Evolutionary conservation across 805 yeast species (phyloP), one percentile per base, ranked within the genome.

Genomic region (Pichia eremophila): DNA sequence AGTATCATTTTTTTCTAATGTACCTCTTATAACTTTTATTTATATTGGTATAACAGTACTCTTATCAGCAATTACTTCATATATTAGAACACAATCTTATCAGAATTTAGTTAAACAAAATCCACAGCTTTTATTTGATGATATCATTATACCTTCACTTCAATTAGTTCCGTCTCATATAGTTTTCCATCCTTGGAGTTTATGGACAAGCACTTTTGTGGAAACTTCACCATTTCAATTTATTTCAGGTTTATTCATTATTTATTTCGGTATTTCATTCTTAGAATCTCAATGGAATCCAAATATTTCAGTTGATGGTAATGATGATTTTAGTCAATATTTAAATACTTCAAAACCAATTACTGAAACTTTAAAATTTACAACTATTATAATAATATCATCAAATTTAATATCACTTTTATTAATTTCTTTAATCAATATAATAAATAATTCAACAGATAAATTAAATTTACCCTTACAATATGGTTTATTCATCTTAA

Each of bases 101-200:
- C 58, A 62, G 39, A 43, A 45, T 5, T 38, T 53, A 11, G 45
- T 60, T 14, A 44, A 54, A 11, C 43, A 51, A 15, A 46, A 56
- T 35, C 56, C 60, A 2, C 45, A 59, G 27, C 47, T 65, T 22
- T 50, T 56, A n/a, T 68, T 71, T 49, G 67, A 67, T 40, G 68
- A 69, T 31, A 66, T 81, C 32, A 60, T 69, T 18, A 73, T 79
- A 8, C 88, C 67, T 9, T 37, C 59, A 8, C 56, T 84, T 39
- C 88, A 85, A 63, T 67, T 84, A 62, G 75, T 84, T 7, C 90
- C 91, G 12, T 63, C 71, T 27, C 67, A 71, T 45, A 70, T 80
- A 0, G 54, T 81, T 4, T 67, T 64, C 46, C 69, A 78, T 51
- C 89, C 89, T 6, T 79, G 85, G 83, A 83, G 83, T 1, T 55